These are phyloP conservation scores for Cadophora luteo-olivacea DNA, from an alignment of 2,329 filamentous ascomycete species.

Conservation along the genomic window DNA sequence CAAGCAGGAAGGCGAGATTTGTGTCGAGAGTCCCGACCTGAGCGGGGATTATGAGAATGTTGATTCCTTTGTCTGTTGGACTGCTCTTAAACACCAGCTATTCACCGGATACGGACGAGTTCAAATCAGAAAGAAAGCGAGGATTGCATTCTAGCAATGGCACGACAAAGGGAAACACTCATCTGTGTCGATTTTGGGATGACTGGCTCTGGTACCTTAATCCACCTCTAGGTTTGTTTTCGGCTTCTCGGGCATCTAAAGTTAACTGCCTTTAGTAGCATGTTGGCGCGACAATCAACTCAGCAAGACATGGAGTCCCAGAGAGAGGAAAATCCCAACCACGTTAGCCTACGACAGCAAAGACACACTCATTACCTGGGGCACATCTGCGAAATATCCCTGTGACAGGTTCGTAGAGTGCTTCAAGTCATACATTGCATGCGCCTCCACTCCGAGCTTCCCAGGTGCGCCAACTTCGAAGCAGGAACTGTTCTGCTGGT, in stretches of 20 bases:
- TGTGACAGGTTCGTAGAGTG: not conserved
- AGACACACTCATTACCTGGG: not conserved
- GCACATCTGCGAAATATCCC: not conserved
- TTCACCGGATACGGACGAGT: not conserved
- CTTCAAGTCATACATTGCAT: slow-evolving; percentile 8
- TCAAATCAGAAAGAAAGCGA: not conserved
- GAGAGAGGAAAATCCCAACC: not conserved
- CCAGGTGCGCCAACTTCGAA: slow-evolving; percentile 1
- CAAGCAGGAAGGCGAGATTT: not conserved
- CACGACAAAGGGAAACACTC: not conserved
- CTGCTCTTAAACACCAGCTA: not conserved
- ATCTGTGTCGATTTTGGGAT: slow-evolving; percentile 10
- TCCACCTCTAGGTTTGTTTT: not conserved
- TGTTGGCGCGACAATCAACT: not conserved
- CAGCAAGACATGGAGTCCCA: not conserved
- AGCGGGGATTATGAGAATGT: too few species aligned
- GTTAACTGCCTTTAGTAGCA: not conserved
- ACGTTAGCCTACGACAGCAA: not conserved
- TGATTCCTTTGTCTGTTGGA: too few species aligned
- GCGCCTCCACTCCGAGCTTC: not conserved
- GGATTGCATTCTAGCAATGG: not conserved
- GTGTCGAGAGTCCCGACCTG: too few species aligned
- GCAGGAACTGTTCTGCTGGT: not conserved
- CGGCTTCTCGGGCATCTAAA: not conserved
- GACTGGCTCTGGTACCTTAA: slow-evolving; percentile 11